Percentiles rank a stretch among this genome's conserved stretches.
Evolutionary conservation across 495 filamentous ascomycete genomes (phyloP).

Genomic region (Lepraria neglecta): DNA sequence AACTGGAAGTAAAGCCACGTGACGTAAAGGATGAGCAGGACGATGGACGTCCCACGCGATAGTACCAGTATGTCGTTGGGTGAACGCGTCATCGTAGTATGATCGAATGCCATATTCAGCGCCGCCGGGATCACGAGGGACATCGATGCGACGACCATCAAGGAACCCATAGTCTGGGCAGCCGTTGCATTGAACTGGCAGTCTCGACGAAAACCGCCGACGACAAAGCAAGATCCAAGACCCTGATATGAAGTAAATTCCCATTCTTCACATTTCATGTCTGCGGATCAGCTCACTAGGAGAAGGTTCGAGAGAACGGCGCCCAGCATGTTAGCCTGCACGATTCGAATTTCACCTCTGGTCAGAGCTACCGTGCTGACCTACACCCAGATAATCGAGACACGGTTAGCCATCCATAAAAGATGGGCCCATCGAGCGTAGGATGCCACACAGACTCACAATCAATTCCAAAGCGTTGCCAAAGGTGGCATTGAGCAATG

Average conservation of each 20-base stretch:
- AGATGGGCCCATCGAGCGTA: neutral
- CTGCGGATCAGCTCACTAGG: conserved; percentile 46
- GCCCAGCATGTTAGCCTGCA: conserved; percentile 83
- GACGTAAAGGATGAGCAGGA: conserved; percentile 75
- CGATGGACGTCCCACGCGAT: conserved; percentile 32
- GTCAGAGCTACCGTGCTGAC: conserved; percentile 46
- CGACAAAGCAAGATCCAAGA: conserved; percentile 80
- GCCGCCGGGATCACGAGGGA: conserved; percentile 7
- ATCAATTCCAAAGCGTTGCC: conserved; percentile 87
- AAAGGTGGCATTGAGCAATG: conserved; percentile 79
- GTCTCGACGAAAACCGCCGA: conserved; percentile 63
- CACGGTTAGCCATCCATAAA: neutral
- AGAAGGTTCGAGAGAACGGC: conserved; percentile 84
- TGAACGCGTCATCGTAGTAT: conserved; percentile 10
- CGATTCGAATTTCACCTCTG: conserved; percentile 78
- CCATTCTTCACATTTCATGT: neutral
- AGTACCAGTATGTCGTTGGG: conserved; percentile 44
- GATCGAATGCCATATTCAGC: conserved; percentile 10
- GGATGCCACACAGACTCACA: conserved; percentile 39
- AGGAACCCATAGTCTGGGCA: conserved; percentile 7
- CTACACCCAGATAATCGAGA: neutral
- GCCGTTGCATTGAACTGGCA: neutral
- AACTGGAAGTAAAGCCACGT: conserved; percentile 86
- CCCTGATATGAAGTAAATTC: neutral
- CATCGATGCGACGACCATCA: conserved; percentile 12